Evolutionary conservation across 139 green algal genomes (phyloP), one percentile per base, ranked within the genome.

Genomic region (Desmodesmus armatus): DNA sequence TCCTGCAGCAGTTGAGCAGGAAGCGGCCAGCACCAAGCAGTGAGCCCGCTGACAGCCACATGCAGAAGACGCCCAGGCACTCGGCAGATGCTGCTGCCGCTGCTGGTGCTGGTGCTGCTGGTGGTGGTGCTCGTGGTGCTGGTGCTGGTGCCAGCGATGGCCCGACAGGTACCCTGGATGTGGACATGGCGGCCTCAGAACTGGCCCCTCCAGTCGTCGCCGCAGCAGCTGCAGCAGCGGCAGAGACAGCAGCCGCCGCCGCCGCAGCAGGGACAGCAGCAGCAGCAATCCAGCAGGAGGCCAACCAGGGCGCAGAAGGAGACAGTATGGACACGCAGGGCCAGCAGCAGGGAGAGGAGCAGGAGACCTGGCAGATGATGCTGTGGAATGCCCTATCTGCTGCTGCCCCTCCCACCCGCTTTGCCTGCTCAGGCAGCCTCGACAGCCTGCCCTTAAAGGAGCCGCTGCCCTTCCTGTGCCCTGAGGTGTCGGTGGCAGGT

Each of bases 51-150:
- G 35, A 29, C n/a, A 39, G 60, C n/a, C 17, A 19, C n/a, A 7
- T 6, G 47, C 13, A 58, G 17, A 58, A 19, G 39, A 6, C 3
- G 17, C 25, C 35, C 4, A 5, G 39, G 31, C 31, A 55, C 11
- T 27, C 39, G 69, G 23, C 69, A 58, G 69, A 39, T 77, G 69
- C 69, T 77, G 69, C 69, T 78, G 69, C 71, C 40, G 71, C 71
- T 62, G 27, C 71, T 60, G 71, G n/a, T 58, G 43, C 44, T 62
- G 71, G 43, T 43, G 70, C 39, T 4, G 9, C 29, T 62, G 43
- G 43, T 43, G 41, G 41, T 78, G 69, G 39, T 77, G 39, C 40
- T 58, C 41, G 41, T 78, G 43, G n/a, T 43, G 44, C 19, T 23
- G 6, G n/a, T 43, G 19, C 2, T 27, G 33, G 5, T 43, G 5